These are phyloP conservation scores for Strobilomyces confusus DNA, from an alignment of 768 basidiomycete genomes.

Conservation along the genomic window DNA sequence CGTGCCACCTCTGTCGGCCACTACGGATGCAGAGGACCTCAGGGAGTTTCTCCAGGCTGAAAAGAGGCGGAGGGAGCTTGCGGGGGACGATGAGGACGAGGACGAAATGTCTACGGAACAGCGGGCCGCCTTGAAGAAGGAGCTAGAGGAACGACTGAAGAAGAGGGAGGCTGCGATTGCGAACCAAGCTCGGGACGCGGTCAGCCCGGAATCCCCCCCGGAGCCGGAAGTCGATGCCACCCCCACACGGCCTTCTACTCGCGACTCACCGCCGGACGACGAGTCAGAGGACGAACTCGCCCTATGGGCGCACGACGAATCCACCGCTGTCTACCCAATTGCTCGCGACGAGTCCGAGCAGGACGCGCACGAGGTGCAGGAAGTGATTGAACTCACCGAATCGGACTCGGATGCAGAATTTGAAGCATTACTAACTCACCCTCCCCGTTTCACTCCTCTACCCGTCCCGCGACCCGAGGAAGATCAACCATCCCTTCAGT, in stretches of 20 bases:
- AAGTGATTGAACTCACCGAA: conserved; percentile 24
- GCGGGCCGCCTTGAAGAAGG: conserved; percentile 13
- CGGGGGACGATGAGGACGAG: conserved; percentile 26
- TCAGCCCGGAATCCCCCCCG: neutral
- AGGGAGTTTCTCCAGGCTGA: conserved; percentile 67
- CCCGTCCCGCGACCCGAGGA: neutral
- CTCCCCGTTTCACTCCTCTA: conserved; percentile 15
- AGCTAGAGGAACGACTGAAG: conserved; percentile 10
- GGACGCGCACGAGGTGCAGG: conserved; percentile 12
- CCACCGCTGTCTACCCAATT: conserved; percentile 35
- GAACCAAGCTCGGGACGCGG: conserved; percentile 5
- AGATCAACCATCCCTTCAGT: conserved; percentile 10
- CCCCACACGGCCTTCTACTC: conserved; percentile 12
- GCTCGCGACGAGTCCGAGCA: conserved; percentile 15
- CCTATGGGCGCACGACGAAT: conserved; percentile 40
- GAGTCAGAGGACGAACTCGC: conserved; percentile 50
- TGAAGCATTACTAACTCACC: conserved; percentile 23
- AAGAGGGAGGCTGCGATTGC: conserved; percentile 7
- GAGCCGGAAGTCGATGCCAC: conserved; percentile 14
- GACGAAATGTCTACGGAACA: conserved; percentile 23
- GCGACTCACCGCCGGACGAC: conserved; percentile 16
- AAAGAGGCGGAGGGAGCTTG: conserved; percentile 42
- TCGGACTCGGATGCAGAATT: conserved; percentile 31
- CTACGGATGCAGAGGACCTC: conserved; percentile 59
- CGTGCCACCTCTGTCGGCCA: conserved; percentile 41